Evolutionary conservation across 2,329 filamentous ascomycete species (phyloP), one percentile per base, ranked within the genome.

Genomic region (Gaeumannomyces sp.): DNA sequence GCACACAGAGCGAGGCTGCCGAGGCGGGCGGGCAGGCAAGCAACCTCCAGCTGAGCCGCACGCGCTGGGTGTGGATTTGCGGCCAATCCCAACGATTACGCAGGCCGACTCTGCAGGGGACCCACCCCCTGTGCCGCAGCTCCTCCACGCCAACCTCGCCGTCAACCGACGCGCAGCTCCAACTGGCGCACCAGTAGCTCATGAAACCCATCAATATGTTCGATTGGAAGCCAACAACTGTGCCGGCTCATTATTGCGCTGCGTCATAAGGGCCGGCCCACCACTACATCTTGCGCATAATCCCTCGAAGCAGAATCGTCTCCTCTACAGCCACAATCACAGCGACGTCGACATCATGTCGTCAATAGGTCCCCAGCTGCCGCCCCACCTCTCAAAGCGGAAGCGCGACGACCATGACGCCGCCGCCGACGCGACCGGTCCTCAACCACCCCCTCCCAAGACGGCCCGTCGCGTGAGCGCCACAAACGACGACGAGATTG

Each of bases 301-400:
- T 38, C 11, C 10, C 3, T 35, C 33, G 16, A 14, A 11, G 35
- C 35, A 19, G 35, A 38, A 38, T 19, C 33, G 19, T 53, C 3
- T 6, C 45, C 45, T 22, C 19, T n/a, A n/a, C 38, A 5, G 38
- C 4, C 38, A 22, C 45, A 53, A n/a, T 19, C 16, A n/a, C 45
- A 53, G 14, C 38, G 16, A 3, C 38, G 38, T 5, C 38, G 38
- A 27, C 35, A 76, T 25, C 27, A 91, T 91, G 89, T 79, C 87
- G 62, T 86, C 85, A 45, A 87, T 91, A 72, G 89, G 90, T 6
- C 90, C 91, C 19, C 81, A 87, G 66, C 75, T 93, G 29, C 90
- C 91, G 16, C 82, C 89, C 5, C 86, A 90, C 67, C 81, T 89
- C 58, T 73, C 84, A 45, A 89, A 89, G 74, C 82, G 86, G 71